These are phyloP conservation scores for Boletus rubroflammeus DNA, from an alignment of 768 basidiomycete species.

Conservation along the genomic window DNA sequence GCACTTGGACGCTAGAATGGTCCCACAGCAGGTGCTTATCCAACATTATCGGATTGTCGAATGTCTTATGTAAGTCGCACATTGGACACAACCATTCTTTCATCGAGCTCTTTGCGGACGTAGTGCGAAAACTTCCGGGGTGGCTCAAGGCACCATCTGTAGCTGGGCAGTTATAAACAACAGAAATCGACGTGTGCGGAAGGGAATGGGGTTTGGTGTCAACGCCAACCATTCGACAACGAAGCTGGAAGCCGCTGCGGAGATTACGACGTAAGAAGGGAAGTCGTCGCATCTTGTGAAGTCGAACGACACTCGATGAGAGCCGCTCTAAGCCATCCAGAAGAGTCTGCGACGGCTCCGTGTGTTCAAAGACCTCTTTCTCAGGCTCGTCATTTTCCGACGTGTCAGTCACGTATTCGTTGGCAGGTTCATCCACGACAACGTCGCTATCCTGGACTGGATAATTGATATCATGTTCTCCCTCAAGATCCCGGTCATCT, in stretches of 20 bases:
- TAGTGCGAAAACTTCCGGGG: conserved; percentile 9
- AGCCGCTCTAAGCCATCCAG: conserved; percentile 35
- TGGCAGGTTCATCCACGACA: neutral
- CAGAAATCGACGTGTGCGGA: conserved; percentile 19
- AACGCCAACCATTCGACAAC: conserved; percentile 39
- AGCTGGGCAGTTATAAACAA: conserved; percentile 21
- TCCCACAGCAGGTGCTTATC: conserved; percentile 47
- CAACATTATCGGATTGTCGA: conserved; percentile 43
- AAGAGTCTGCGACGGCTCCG: conserved; percentile 34
- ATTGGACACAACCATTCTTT: conserved; percentile 49
- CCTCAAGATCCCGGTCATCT: conserved; percentile 3
- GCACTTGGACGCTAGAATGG: conserved; percentile 39
- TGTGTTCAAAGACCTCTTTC: conserved; percentile 2
- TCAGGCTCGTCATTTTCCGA: conserved; percentile 11
- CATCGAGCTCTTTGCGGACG: conserved; percentile 25
- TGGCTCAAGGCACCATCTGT: conserved; percentile 2
- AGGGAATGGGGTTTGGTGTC: conserved; percentile 25
- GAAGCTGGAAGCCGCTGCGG: conserved; percentile 42
- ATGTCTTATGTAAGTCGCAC: conserved; percentile 45
- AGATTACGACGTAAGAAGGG: conserved; percentile 59
- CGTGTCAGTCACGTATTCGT: neutral
- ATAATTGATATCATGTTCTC: neutral
- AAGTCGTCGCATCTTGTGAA: conserved; percentile 39
- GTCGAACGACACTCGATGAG: conserved; percentile 30
- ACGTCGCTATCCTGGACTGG: conserved; percentile 2